A percentile compares a stretch with the other conserved stretches of the same genome.
Evolutionary conservation across 164 flowering plant genomes (phyloP).

Genomic region (Vitis amurensis): DNA sequence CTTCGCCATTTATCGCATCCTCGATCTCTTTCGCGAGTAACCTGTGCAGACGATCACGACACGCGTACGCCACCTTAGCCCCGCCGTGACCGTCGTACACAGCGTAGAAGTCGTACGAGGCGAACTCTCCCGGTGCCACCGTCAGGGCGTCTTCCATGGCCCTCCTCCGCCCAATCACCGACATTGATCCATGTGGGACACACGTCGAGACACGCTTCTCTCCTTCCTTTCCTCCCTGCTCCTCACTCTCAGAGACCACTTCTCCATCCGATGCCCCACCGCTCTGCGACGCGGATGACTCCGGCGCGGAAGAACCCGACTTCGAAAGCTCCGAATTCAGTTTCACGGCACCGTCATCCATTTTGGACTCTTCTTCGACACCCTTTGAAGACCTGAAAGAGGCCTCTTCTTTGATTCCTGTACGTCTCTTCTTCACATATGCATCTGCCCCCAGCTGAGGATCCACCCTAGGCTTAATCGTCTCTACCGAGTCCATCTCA

Average conservation of each 20-base stretch:
- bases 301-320: not conserved
- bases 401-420: not conserved
- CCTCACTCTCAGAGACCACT: not conserved
- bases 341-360: not conserved
- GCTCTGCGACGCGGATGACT: not conserved
- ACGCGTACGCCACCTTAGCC: slow-evolving; percentile 16
- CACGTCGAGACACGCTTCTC: not conserved
- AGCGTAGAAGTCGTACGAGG: slow-evolving; percentile 23
- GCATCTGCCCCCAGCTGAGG: not conserved
- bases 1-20: not conserved
- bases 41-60: slow-evolving; percentile 30
- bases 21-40: slow-evolving; percentile 18
- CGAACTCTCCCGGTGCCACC: slow-evolving; percentile 14
- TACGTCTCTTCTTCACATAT: not conserved
- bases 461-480: not conserved
- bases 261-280: not conserved
- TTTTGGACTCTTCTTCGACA: not conserved
- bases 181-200: slow-evolving; percentile 23
- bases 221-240: not conserved
- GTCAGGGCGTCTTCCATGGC: slow-evolving; percentile 38
- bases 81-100: slow-evolving; percentile 44
- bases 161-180: slow-evolving; percentile 40
- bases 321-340: too few relatives aligned
- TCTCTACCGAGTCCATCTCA: too few relatives aligned
- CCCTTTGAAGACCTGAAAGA: not conserved